A percentile compares a stretch with the other conserved stretches of the same genome.
These are phyloP conservation scores for Psilocybe tampanensis DNA, from an alignment of 768 basidiomycete genomes.

Conservation along the genomic window DNA sequence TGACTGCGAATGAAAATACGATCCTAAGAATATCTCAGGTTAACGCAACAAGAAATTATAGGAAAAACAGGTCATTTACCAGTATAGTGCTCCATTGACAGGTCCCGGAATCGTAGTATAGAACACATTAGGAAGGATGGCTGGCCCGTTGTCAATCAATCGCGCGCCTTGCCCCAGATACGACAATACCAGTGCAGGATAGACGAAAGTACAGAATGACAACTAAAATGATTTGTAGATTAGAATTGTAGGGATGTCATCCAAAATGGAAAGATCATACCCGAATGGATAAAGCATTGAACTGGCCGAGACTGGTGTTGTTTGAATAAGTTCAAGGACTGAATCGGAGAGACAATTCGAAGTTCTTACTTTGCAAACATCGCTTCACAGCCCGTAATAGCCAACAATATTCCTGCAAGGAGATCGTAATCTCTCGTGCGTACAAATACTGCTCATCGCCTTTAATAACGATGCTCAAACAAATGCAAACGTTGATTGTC, in stretches of 20 bases:
- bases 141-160: conserved; percentile 52
- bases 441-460: conserved; percentile 71
- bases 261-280: conserved; percentile 26
- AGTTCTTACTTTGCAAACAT: conserved; percentile 62
- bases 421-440: conserved; percentile 62
- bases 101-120: conserved; percentile 67
- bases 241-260: neutral
- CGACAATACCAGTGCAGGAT: conserved; percentile 61
- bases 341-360: neutral
- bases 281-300: conserved; percentile 61
- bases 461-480: too few species aligned
- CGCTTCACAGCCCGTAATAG: conserved; percentile 72
- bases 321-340: neutral
- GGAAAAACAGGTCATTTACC: conserved; percentile 35
- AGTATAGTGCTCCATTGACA: conserved; percentile 55
- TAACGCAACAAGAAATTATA: neutral
- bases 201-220: conserved; percentile 55
- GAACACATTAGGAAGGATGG: conserved; percentile 57
- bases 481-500: neutral
- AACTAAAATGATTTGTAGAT: conserved; percentile 29
- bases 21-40: conserved; percentile 39
- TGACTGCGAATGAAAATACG: conserved; percentile 61
- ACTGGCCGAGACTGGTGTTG: conserved; percentile 59
- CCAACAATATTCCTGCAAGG: conserved; percentile 64
- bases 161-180: conserved; percentile 76